phyloP scores from a whole-genome alignment of 768 basidiomycete genomes.

The Udeniomyces megalosporus region DNA sequence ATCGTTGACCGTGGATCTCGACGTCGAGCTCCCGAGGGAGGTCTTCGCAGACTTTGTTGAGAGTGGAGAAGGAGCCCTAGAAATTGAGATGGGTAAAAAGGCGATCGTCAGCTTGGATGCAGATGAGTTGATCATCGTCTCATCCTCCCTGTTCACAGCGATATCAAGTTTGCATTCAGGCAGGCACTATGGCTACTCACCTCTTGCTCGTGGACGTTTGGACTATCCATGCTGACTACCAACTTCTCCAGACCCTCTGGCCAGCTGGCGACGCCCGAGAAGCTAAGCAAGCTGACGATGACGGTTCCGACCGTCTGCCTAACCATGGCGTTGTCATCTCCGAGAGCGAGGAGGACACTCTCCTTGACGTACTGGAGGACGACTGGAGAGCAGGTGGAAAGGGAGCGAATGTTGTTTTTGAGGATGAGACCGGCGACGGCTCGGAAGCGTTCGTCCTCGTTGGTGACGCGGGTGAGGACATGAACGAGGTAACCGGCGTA shows the following conservation, averaged over 20 bases:
- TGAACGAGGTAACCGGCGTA: slow-evolving; percentile 92
- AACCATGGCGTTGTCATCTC: slow-evolving; percentile 66
- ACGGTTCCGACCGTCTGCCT: slow-evolving; percentile 87
- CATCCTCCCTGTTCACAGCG: no score
- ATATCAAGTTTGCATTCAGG: neutral
- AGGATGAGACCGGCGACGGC: slow-evolving; percentile 91
- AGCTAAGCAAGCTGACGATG: slow-evolving; percentile 73
- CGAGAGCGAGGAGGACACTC: slow-evolving; percentile 34
- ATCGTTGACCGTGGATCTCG: slow-evolving; percentile 78
- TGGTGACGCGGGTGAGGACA: slow-evolving; percentile 54
- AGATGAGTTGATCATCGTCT: no score
- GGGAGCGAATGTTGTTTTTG: slow-evolving; percentile 84
- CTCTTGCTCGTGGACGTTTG: slow-evolving; percentile 65
- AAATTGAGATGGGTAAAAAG: slow-evolving; percentile 17
- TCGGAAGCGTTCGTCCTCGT: slow-evolving; percentile 81
- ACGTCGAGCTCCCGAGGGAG: slow-evolving; percentile 89
- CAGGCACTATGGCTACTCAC: slow-evolving; percentile 35
- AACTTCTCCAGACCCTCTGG: slow-evolving; percentile 81
- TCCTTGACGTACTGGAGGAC: slow-evolving; percentile 41
- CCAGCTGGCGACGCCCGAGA: slow-evolving; percentile 82
- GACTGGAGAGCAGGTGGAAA: slow-evolving; percentile 43
- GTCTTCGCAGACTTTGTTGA: slow-evolving; percentile 93
- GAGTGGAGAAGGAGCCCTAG: slow-evolving; percentile 79
- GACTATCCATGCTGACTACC: slow-evolving; percentile 58
- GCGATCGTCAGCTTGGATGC: no score